phyloP scores from a whole-genome alignment of 768 basidiomycete species.

The Dioszegia crocea region DNA sequence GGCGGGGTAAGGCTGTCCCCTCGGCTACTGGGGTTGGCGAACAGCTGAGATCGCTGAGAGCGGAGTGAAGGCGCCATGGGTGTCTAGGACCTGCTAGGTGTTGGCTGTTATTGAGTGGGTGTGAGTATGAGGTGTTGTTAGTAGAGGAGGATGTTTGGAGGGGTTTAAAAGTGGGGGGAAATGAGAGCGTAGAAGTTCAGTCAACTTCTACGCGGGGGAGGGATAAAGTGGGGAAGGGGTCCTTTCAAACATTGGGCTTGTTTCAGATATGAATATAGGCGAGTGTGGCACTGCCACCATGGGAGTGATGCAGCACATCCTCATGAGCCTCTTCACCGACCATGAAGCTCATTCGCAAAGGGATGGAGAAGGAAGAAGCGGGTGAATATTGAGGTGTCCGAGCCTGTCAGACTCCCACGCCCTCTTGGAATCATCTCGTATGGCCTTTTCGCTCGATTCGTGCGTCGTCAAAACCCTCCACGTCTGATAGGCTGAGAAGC shows the following conservation, averaged over 20 bases:
- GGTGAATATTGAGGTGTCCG: too few species aligned
- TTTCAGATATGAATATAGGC: too few species aligned
- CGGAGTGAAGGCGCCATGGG: background rate
- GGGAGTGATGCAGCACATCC: too few species aligned
- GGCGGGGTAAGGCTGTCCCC: slow-evolving; percentile 24
- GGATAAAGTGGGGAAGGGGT: background rate
- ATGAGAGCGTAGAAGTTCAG: background rate
- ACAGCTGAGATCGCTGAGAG: background rate
- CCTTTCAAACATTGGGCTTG: background rate
- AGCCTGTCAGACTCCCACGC: too few species aligned
- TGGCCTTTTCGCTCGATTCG: too few species aligned
- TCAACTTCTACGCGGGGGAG: background rate
- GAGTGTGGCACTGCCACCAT: too few species aligned
- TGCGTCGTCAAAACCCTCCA: too few species aligned
- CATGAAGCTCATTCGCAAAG: too few species aligned
- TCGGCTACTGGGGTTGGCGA: slow-evolving; percentile 10
- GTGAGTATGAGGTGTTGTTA: background rate
- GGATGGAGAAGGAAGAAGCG: too few species aligned
- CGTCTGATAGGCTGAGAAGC: too few species aligned
- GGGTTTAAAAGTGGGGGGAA: background rate
- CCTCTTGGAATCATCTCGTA: too few species aligned
- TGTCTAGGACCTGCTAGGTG: background rate
- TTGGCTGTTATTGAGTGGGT: background rate
- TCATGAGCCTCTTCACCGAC: too few species aligned
- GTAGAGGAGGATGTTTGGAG: background rate